Evolutionary conservation across 2,329 filamentous ascomycete genomes (phyloP), one percentile per base, ranked within the genome.

Genomic region (Basipetospora chlamydospora): DNA sequence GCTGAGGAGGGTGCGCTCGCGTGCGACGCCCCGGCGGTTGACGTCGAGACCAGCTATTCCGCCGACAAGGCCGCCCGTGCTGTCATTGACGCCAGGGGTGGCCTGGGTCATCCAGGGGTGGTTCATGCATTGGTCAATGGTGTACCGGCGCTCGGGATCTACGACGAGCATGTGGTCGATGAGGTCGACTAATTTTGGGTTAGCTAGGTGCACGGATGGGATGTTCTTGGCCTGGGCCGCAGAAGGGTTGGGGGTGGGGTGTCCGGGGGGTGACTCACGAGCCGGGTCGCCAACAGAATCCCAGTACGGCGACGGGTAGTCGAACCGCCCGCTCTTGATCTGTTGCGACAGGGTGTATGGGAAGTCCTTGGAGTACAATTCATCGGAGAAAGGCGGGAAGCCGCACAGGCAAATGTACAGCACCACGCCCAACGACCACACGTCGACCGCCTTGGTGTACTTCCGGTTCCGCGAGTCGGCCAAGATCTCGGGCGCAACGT

Each of bases 351-450:
- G 66, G 0, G 71, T 84, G 52, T 84, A 95, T 2, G 90, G 90
- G 45, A 87, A 90, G 30, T 93, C 78, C 25, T 60, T 60, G 1
- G 76, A 31, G 58, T 78, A 83, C 0, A 96, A 73, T 58, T 98
- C 90, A 49, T 98, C 90, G 0, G 85, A 93, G 59, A 98, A 98
- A 0, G 90, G 90, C 4, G 88, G 90, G 51, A 96, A 96, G 25
- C 90, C 90, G 53, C 90, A 96, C 5, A 96, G 70, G 53, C 86
- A 95, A 48, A 96, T 96, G 59, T 96, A 98, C 17, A 98, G 67
- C 3, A 98, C 88, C 3, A 98, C 90, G n/a, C 90, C 90, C 1
- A 96, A 68, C 2, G 87, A 94, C 90, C 90, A 96, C 28, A 96
- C 69, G 54, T 98, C 90, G 8, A 98, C 90, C 3, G 87, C 87